phyloP scores from a whole-genome alignment of 2,329 filamentous ascomycete species.

The Paecilomyces dactylethromorphus region DNA sequence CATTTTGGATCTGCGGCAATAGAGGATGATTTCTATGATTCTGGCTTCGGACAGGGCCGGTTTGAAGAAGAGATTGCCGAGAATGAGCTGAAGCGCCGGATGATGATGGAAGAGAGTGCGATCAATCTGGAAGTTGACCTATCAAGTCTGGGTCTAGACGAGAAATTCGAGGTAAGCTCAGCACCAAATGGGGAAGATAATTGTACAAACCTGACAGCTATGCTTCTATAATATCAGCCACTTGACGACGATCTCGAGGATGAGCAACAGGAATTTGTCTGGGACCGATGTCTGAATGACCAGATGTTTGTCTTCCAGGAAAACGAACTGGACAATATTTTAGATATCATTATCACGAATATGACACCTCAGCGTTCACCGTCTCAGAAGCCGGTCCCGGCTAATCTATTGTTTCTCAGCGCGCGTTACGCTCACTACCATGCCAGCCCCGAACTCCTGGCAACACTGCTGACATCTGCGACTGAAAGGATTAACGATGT shows the following conservation, averaged over 20 bases:
- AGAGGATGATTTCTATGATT: constrained; percentile 85
- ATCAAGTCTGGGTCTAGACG: constrained; percentile 91
- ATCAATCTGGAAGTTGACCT: constrained; percentile 94
- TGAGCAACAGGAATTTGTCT: constrained; percentile 90
- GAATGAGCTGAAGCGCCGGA: constrained; percentile 82
- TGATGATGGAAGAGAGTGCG: constrained; percentile 98
- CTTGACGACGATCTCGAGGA: constrained; percentile 71
- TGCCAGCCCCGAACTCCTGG: constrained; percentile 75
- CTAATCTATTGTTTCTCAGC: constrained; percentile 93
- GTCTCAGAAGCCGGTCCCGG: constrained; percentile 94
- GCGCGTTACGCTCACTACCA: constrained; percentile 97
- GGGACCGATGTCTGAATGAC: constrained; percentile 88
- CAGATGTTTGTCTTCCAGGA: constrained; percentile 99
- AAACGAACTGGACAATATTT: constrained; percentile 79
- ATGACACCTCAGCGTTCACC: constrained; percentile 96
- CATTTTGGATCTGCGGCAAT: constrained; percentile 39
- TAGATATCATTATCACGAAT: constrained; percentile 93
- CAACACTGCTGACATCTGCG: constrained; percentile 71
- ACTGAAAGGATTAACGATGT: constrained; percentile 97
- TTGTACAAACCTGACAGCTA: neutral
- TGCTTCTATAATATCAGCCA: constrained; percentile 25
- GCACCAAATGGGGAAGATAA: neutral
- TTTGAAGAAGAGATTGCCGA: constrained; percentile 98
- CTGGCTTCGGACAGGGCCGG: constrained; percentile 82
- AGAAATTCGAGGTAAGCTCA: constrained; percentile 73